Conservation (phyloP, 2,329 filamentous ascomycete species). For the Orbilia blumenaviensis region DNA sequence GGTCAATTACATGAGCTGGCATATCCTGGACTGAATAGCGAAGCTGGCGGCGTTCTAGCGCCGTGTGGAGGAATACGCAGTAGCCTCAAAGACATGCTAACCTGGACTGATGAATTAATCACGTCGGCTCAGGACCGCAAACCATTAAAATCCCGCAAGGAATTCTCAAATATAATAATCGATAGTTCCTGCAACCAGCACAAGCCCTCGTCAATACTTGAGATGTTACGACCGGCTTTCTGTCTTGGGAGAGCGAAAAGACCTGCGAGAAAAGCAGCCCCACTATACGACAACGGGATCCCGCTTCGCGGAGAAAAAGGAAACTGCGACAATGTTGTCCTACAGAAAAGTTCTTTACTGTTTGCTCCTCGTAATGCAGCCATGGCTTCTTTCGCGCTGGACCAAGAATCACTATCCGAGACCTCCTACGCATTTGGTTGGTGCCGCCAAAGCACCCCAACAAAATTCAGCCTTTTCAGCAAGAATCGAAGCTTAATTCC, state of each 20-base stretch:
- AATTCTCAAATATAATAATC: no score
- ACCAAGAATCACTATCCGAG: neutral
- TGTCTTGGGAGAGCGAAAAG: no score
- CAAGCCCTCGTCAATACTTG: no score
- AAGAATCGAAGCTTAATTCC: neutral
- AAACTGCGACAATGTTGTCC: neutral
- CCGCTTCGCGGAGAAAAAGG: no score
- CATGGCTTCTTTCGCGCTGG: neutral
- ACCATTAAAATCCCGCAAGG: no score
- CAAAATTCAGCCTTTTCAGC: neutral
- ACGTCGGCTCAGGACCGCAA: neutral
- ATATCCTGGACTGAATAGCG: neutral
- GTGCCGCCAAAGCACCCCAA: neutral
- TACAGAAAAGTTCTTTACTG: neutral
- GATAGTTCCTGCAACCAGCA: no score
- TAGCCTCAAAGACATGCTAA: slow-evolving; percentile 3
- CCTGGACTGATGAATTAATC: neutral
- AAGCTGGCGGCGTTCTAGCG: neutral
- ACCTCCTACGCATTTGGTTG: neutral
- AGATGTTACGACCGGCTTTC: no score
- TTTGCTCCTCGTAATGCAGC: neutral
- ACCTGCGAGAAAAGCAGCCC: no score
- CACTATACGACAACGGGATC: no score
- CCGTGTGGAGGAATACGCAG: slow-evolving; percentile 4
- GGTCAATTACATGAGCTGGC: no score